phyloP scores from a whole-genome alignment of 2,329 filamentous ascomycete genomes.

The Ramichloridium luteum region DNA sequence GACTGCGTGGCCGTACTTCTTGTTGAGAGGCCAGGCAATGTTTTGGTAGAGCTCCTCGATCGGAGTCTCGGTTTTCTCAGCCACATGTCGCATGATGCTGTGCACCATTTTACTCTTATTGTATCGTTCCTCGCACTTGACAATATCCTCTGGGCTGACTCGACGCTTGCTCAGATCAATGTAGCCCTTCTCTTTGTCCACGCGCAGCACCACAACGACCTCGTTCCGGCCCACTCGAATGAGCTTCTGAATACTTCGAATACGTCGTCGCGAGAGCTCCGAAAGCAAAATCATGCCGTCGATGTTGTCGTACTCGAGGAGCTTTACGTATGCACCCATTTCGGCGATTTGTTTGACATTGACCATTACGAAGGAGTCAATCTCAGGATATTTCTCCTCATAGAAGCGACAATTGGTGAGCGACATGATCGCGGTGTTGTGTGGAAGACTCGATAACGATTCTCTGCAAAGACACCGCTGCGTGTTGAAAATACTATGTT shows the following conservation, averaged over 20 bases:
- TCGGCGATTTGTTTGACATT: constrained; percentile 99
- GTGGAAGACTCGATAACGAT: too few species aligned
- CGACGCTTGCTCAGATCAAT: constrained; percentile 98
- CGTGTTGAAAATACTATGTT: too few species aligned
- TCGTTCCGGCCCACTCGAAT: constrained; percentile 97
- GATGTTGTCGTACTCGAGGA: constrained; percentile 99
- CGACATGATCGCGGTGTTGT: constrained; percentile 59
- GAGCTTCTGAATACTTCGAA: constrained; percentile 96
- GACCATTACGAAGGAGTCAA: constrained; percentile 99
- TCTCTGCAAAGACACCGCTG: too few species aligned
- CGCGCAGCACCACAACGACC: constrained; percentile 93
- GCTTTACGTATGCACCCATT: constrained; percentile 99
- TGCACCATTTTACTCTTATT: constrained; percentile 99
- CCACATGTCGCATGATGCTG: constrained; percentile 96
- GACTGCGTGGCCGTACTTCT: constrained; percentile 90
- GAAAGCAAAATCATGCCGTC: constrained; percentile 99
- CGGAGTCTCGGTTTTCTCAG: constrained; percentile 89
- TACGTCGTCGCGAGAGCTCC: constrained; percentile 94
- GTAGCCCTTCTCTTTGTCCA: constrained; percentile 99
- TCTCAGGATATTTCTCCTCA: constrained; percentile 94
- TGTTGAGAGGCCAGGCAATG: constrained; percentile 95
- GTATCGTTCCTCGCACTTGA: constrained; percentile 98
- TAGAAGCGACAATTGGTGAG: constrained; percentile 95
- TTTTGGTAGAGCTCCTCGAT: constrained; percentile 89
- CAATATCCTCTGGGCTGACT: constrained; percentile 92